Evolutionary conservation across 192 early-diverging fungal species (phyloP).

Genomic region (Entophlyctis luteolus): DNA sequence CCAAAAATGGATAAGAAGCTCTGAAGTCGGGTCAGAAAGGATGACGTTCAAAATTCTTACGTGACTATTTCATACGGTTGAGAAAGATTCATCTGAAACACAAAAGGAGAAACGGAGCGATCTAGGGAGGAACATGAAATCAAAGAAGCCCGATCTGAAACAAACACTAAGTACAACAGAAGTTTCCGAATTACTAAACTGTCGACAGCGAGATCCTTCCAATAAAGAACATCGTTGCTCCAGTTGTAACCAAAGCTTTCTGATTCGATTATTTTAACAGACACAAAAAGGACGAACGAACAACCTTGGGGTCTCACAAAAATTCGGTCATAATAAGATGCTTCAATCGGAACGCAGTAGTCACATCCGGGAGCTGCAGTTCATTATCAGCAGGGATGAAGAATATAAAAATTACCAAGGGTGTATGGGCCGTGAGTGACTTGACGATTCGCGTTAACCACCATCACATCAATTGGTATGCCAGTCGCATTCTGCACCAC

Average conservation of each 20-base stretch:
- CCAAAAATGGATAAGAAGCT: slow-evolving; percentile 43
- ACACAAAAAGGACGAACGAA: no score
- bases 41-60: slow-evolving; percentile 9
- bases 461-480: slow-evolving; percentile 72
- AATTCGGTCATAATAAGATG: slow-evolving; percentile 74
- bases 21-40: not conserved
- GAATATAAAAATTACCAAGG: slow-evolving; percentile 45
- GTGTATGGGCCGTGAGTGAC: slow-evolving; percentile 43
- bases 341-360: slow-evolving; percentile 80
- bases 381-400: not conserved
- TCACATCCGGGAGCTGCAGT: slow-evolving; percentile 70
- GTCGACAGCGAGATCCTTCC: slow-evolving; percentile 69
- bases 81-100: slow-evolving; percentile 62
- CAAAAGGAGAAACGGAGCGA: slow-evolving; percentile 54
- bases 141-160: slow-evolving; percentile 32
- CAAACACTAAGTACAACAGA: not conserved
- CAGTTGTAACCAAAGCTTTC: slow-evolving; percentile 81
- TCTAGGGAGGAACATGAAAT: slow-evolving; percentile 54
- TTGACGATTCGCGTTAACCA: slow-evolving; percentile 68
- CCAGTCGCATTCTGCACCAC: slow-evolving; percentile 79
- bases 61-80: slow-evolving; percentile 18
- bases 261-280: not conserved
- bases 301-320: slow-evolving; percentile 75
- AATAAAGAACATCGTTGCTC: slow-evolving; percentile 74
- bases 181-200: no score